Base-by-base conservation (phyloP, 805 yeast species). In the Ascoidea asiatica region DNA sequence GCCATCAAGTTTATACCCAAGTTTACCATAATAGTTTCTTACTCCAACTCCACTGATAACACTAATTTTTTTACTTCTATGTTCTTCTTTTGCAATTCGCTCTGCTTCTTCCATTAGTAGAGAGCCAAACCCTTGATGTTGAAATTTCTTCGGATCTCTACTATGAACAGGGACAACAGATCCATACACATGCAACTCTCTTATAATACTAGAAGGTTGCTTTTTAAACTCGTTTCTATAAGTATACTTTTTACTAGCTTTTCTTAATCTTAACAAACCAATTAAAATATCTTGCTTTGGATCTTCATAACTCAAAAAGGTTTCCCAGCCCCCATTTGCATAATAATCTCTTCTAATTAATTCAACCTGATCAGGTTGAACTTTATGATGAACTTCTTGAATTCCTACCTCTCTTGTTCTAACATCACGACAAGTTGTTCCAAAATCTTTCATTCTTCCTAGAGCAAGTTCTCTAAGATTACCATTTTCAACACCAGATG, bases 281-380 rank as follows among this genome's bases (percentile, higher is more conserved):
- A 92, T 87, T 51, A 92, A 70, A 48, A 92, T 92, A 62, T 92
- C 98, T 63, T 90, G 88, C 61, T 85, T 84, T 40, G 97, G 97
- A 63, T 92, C 98, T 62, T 92, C 98, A 61, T 92, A 92, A 15
- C 94, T 79, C 49, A 92, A 65, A 61, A 92, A 92, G 0, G 98
- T 92, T 65, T 92, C 97, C 97, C 97, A 92, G 19, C 97, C 97
- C 20, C 95, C 97, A 57, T 92, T 92, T 39, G 98, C 98, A 53
- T 83, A 82, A 64, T 92, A 92, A 60, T 92, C 98, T 59, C 98
- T 77, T 60, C 98, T 76, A 44, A 92, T 84, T 45, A 92, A 67
- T 63, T 92, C 98, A 17, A 92, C 95, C 62, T 92, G 97, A 58
- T 92, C 97, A 0, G 98, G 98, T 40, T 83, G 83, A 20, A 92